Base-by-base conservation (phyloP, 1,139 yeast genomes). In the Groenewaldozyma sp. region DNA sequence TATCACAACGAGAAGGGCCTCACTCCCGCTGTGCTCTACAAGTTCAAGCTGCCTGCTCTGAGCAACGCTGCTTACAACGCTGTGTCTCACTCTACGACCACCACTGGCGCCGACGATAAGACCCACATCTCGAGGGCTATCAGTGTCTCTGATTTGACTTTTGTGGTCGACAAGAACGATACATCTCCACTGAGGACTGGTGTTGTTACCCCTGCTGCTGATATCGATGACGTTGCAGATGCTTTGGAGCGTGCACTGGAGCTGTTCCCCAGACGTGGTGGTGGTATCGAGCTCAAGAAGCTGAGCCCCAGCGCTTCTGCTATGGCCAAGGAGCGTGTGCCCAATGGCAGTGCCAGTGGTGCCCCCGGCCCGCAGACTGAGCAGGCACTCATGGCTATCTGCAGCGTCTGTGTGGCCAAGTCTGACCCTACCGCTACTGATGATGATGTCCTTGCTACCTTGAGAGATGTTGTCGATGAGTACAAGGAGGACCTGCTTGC, bases 121-220 rank as follows among this genome's bases (percentile, higher is more conserved):
- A 37, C 49, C 10, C 45, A 49, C 22, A 49, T 64, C 20, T 81
- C 81, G 54, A 76, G 95, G 62, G 93, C 95, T 43, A 81, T 86
- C 46, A 86, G 95, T 41, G 94, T 88, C 36, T 86, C 95, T 31
- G 97, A 88, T 59, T 72, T 88, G 63, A 79, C 94, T 3, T 86
- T 78, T 59, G 78, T 84, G 60, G 82, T 83, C 44, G 88, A 81
- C 54, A 69, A 74, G 46, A 67, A 71, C 51, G 68, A 73, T 37
- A 65, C 74, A 41, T 73, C 70, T 46, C 82, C 84, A 24, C 59
- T 74, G 47, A 80, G 98, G 70, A 75, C 82, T 37, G 99, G 99
- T 71, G 73, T 87, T 42, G 73, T 91, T 54, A 80, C 82, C 45
- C 83, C 97, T 41, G 78, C 84, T 44, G 71, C 73, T 44, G 94